A percentile compares a stretch with the other conserved stretches of the same genome.
phyloP scores from a whole-genome alignment of 768 basidiomycete genomes.

The Xerocomus spinulosus region DNA sequence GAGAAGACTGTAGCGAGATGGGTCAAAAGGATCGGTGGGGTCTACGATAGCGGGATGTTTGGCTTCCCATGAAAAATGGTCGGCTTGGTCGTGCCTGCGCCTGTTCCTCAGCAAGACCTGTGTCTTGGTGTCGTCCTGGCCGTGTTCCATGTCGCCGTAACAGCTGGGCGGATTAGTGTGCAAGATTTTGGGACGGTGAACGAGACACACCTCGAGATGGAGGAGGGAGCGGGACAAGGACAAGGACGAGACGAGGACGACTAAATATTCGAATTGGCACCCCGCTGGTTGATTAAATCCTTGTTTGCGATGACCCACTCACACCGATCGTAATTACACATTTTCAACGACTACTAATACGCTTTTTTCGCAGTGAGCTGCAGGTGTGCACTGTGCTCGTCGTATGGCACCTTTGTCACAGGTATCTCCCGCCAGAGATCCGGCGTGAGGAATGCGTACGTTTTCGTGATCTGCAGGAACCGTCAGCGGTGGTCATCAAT shows the following conservation, averaged over 20 bases:
- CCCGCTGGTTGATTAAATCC: not conserved
- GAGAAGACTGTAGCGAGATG: slow-evolving; percentile 25
- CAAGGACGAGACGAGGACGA: not conserved
- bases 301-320: not conserved
- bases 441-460: slow-evolving; percentile 96
- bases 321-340: not conserved
- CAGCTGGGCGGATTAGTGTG: not conserved
- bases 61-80: slow-evolving; percentile 17
- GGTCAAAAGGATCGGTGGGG: slow-evolving; percentile 7
- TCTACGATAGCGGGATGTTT: slow-evolving; percentile 1
- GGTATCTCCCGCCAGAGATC: slow-evolving; percentile 97
- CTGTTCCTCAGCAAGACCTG: slow-evolving; percentile 16
- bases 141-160: not conserved
- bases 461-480: slow-evolving; percentile 80
- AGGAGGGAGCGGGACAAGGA: slow-evolving; percentile 19
- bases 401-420: slow-evolving; percentile 84
- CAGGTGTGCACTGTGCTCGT: slow-evolving; percentile 92
- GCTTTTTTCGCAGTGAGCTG: slow-evolving; percentile 78
- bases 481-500: not conserved
- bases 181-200: no score
- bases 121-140: slow-evolving; percentile 11
- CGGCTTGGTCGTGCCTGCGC: slow-evolving; percentile 4
- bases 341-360: slow-evolving; percentile 38
- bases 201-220: slow-evolving; percentile 21
- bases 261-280: not conserved